A percentile compares a stretch with the other conserved stretches of the same genome.
Conservation (phyloP, 495 filamentous ascomycete species). For the Lindgomyces ingoldianus region DNA sequence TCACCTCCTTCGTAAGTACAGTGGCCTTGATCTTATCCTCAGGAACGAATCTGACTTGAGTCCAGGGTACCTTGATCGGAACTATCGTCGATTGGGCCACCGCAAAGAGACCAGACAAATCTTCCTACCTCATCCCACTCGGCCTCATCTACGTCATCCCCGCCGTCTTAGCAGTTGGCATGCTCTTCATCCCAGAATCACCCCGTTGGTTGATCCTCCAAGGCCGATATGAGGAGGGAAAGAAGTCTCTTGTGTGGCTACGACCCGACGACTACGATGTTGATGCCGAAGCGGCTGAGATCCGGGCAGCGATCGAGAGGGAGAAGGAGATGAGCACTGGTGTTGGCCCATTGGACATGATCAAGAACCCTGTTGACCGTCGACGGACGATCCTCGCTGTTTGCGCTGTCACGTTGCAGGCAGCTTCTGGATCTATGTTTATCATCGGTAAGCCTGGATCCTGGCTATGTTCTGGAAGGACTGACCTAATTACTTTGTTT, state of each 20-base stretch:
- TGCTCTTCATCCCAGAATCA: conserved; percentile 65
- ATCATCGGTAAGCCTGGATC: conserved; percentile 48
- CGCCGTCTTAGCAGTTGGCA: conserved; percentile 50
- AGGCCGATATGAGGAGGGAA: conserved; percentile 53
- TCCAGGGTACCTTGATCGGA: conserved; percentile 54
- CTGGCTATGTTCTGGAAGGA: background rate
- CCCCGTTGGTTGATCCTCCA: conserved; percentile 64
- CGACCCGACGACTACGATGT: conserved; percentile 51
- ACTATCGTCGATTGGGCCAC: conserved; percentile 67
- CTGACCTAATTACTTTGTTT: background rate
- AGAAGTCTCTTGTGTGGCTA: conserved; percentile 51
- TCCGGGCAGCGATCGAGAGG: conserved; percentile 53
- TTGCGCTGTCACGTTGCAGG: conserved; percentile 56
- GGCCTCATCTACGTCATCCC: conserved; percentile 62
- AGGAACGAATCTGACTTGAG: background rate
- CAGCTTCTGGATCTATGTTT: conserved; percentile 62
- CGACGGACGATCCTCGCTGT: conserved; percentile 56
- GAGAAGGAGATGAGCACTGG: conserved; percentile 51
- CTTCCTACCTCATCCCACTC: conserved; percentile 60
- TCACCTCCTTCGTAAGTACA: conserved; percentile 29
- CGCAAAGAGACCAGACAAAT: conserved; percentile 50
- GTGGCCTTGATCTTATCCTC: too few species aligned
- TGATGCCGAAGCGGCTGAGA: conserved; percentile 54
- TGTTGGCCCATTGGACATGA: conserved; percentile 54
- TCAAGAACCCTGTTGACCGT: conserved; percentile 56